Evolutionary conservation across 2,329 filamentous ascomycete species (phyloP).

Genomic region (Apiospora arundinis): DNA sequence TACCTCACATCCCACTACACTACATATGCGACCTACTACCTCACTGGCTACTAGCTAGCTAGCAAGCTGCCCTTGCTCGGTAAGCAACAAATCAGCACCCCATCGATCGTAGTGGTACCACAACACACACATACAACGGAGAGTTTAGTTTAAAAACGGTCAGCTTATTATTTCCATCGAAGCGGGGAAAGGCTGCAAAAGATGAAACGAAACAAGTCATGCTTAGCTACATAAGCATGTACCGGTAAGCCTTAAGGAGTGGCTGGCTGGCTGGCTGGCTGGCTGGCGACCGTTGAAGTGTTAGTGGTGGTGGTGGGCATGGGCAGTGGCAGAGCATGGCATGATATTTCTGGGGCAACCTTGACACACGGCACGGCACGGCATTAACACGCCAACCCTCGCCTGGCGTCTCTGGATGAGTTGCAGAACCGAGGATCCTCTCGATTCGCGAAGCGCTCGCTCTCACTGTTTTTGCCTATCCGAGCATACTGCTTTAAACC

Average conservation of each 20-base stretch:
- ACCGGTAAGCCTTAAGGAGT: background rate
- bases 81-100: background rate
- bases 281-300: background rate
- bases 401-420: background rate
- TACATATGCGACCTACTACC: too few species aligned
- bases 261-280: background rate
- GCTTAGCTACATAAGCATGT: too few species aligned
- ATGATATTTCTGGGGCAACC: background rate
- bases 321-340: background rate
- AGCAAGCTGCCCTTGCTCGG: too few species aligned
- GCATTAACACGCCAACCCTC: background rate
- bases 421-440: background rate
- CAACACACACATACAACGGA: background rate
- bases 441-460: background rate
- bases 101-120: background rate
- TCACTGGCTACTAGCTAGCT: too few species aligned
- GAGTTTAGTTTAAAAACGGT: background rate
- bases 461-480: too few species aligned
- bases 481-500: too few species aligned
- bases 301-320: background rate
- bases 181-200: background rate
- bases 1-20: background rate
- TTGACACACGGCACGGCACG: constrained; percentile 12
- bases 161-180: background rate
- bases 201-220: constrained; percentile 10